Conservation (phyloP, 257 asterid species). For the Plantago elongata region DNA sequence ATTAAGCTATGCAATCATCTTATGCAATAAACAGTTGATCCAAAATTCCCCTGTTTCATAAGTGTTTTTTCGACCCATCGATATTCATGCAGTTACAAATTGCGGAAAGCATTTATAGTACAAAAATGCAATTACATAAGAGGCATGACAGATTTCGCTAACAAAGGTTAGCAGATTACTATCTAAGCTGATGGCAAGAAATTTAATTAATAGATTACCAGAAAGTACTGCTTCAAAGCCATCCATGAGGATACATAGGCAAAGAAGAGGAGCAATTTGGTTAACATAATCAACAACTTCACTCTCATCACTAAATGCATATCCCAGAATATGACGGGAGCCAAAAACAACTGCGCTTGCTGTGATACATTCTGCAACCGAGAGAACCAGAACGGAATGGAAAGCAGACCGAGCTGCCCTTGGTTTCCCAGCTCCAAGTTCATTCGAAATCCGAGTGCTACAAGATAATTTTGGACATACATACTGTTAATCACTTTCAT, state of each 20-base stretch:
- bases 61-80: too few species aligned
- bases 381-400: constrained; percentile 23
- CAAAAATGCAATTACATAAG: too few species aligned
- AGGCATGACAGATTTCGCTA: too few species aligned
- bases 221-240: constrained; percentile 42
- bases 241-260: constrained; percentile 40
- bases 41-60: too few species aligned
- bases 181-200: too few species aligned
- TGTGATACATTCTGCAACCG: constrained; percentile 32
- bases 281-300: constrained; percentile 40
- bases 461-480: not conserved
- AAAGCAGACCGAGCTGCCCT: constrained; percentile 32
- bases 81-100: too few species aligned
- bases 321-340: constrained; percentile 34
- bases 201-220: constrained; percentile 14
- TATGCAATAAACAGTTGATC: too few species aligned
- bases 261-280: constrained; percentile 39
- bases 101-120: too few species aligned
- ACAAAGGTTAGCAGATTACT: too few species aligned
- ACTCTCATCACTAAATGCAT: constrained; percentile 36
- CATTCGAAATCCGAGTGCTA: constrained; percentile 55
- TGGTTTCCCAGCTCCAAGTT: constrained; percentile 55
- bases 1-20: too few species aligned
- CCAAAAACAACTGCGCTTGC: constrained; percentile 28
- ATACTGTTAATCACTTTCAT: not conserved